Evolutionary conservation across 176 grass and related monocot species (phyloP), one percentile per base, ranked within the genome.

Genomic region (Tuctoria greenei): DNA sequence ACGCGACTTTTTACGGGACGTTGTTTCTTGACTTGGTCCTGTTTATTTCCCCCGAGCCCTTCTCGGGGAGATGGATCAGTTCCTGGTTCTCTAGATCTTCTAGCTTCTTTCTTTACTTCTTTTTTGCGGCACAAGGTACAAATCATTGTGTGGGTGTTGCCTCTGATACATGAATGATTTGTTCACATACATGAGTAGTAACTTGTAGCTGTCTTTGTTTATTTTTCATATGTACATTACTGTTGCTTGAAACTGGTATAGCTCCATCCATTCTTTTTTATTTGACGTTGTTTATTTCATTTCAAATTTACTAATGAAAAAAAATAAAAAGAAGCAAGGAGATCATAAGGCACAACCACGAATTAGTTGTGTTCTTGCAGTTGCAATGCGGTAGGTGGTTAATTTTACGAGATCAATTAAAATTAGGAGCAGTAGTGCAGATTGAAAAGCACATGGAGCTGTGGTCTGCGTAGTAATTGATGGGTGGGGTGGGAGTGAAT

Each of bases 401-500:
- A 18, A 50, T 71, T 82, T 39, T 38, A 66, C 56, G 40, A 42
- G 47, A 40, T 66, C 21, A 64, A 58, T 72, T 24, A 49, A 66
- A 64, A 58, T 72, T 24, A 49, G 73, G 79, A 50, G 44, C 39
- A 25, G 49, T 42, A 65, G 73, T 23, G 44, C 26, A 57, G 23
- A 57, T 66, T 17, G 39, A 59, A 51, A 59, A 68, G 74, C 67
- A 72, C 80, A 87, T 83, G 68, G 74, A 83, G 67, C 15, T 71
- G 31, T 74, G 23, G 24, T 24, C 55, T 13, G 24, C 8, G 38
- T 16, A 18, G 10, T 23, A 66, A 47, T 35, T 62, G 42, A 65
- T 47, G 42, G 4, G 3, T 47, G 42, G 4, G 3, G 24, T 18
- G 28, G 8, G n/a, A 57, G 61, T 10, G 60, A 16, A 34, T 35